Percentiles rank a stretch among this genome's conserved stretches.
Evolutionary conservation across 345 rosid species (phyloP).

Genomic region (Erodium maritimum): DNA sequence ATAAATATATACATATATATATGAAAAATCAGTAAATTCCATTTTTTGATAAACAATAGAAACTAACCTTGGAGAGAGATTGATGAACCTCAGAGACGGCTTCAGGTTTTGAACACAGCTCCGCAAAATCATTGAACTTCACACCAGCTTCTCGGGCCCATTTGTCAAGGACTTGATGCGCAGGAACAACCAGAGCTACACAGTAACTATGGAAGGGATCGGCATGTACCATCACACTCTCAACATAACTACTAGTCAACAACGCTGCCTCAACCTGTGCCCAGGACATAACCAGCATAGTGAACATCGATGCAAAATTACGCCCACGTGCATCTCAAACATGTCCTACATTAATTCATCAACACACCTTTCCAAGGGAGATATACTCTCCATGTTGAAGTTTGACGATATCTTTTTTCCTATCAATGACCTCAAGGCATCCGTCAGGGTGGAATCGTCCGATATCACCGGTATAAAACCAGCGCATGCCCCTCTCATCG

Average conservation of each 20-base stretch:
- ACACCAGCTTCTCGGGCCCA: slow-evolving; percentile 64
- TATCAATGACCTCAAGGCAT: slow-evolving; percentile 82
- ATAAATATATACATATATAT: no score
- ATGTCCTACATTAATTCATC: neutral
- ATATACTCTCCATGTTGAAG: slow-evolving; percentile 92
- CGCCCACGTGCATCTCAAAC: neutral
- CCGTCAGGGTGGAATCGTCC: slow-evolving; percentile 83
- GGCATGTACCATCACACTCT: slow-evolving; percentile 63
- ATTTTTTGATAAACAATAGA: neutral
- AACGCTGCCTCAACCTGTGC: slow-evolving; percentile 78
- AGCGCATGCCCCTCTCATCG: slow-evolving; percentile 65
- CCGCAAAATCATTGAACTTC: slow-evolving; percentile 24
- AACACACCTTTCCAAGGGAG: slow-evolving; percentile 75
- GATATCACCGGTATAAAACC: slow-evolving; percentile 88
- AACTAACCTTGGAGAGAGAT: slow-evolving; percentile 51
- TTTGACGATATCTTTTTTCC: slow-evolving; percentile 90
- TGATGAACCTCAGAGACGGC: slow-evolving; percentile 53
- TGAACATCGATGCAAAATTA: neutral
- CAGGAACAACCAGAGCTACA: slow-evolving; percentile 67
- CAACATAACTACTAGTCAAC: slow-evolving; percentile 41
- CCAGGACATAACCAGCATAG: slow-evolving; percentile 5
- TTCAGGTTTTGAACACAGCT: slow-evolving; percentile 55
- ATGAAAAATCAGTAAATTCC: no score
- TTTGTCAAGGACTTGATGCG: slow-evolving; percentile 44
- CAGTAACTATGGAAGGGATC: slow-evolving; percentile 60